Evolutionary conservation across 129 eudicot species (phyloP), one percentile per base, ranked within the genome.

Genomic region (Sambucus nigra): DNA sequence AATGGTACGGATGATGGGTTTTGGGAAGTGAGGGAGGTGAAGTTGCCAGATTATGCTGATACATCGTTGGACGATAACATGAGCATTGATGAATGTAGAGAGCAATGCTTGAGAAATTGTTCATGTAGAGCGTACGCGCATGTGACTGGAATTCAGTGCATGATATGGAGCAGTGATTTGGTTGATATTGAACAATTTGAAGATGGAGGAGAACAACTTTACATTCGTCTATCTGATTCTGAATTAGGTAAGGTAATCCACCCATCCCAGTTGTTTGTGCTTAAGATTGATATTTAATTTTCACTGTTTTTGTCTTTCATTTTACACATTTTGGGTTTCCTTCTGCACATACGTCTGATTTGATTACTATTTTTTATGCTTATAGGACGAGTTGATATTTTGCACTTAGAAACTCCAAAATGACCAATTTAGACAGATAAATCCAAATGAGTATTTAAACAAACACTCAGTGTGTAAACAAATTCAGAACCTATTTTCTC

Each of bases 41-140:
- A 82, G 47, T 64, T 76, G 67, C 93, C 95, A 0, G 93, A 82
- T 59, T 73, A 66, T 59, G 83, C 77, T 23, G 82, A 71, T 53
- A 39, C 47, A 3, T 55, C 60, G n/a, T 33, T 49, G 20, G 53
- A 11, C 2, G 19, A 16, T 16, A 56, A 51, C 22, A 18, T 29
- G 4, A 10, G 35, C 5, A n/a, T n/a, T 8, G 47, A 10, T 0
- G 79, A 53, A 10, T 86, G 95, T 54, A 60, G 56, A 61, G 54
- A 31, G 0, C 20, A 17, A 73, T 82, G 95, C 57, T 24, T 68
- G 70, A 53, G 13, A 27, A 86, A 86, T 63, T 86, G 95, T 68
- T 70, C 92, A 0, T 86, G 95, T 63, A 48, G 17, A 15, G 92
- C 85, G 0, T 82, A 75, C 38, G 65, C 88, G 3, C 79, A 24